A percentile compares a stretch with the other conserved stretches of the same genome.
Conservation (phyloP, 208 protist species). For the Trichomonas gallinae region DNA sequence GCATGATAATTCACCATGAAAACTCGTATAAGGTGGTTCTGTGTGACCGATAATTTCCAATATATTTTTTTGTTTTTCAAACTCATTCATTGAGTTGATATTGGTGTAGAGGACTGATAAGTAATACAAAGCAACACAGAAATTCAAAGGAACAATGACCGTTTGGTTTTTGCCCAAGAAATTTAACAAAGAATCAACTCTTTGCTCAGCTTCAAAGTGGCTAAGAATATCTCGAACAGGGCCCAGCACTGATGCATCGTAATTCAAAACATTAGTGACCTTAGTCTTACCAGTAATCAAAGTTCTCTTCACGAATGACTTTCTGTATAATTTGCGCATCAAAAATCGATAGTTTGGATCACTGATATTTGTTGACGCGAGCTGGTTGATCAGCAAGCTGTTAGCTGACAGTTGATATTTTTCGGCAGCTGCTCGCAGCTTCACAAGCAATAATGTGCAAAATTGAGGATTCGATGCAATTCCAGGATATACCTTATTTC, state of each 20-base stretch:
- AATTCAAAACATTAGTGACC: background rate
- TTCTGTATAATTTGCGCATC: too few species aligned
- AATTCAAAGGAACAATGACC: background rate
- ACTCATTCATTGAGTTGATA: background rate
- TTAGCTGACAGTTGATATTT: too few species aligned
- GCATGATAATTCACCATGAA: background rate
- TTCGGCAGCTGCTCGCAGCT: too few species aligned
- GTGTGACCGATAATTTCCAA: background rate
- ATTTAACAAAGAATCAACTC: background rate
- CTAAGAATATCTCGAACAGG: background rate
- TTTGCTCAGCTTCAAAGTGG: background rate
- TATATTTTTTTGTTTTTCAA: background rate
- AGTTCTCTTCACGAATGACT: too few species aligned
- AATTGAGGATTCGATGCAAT: too few species aligned
- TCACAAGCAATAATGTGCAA: too few species aligned
- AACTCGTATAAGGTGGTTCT: background rate
- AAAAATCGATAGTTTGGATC: too few species aligned
- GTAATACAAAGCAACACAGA: background rate
- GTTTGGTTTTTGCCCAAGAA: background rate
- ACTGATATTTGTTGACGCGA: too few species aligned
- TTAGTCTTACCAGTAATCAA: background rate
- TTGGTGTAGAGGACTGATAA: background rate
- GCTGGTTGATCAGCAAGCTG: too few species aligned
- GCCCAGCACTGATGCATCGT: background rate
- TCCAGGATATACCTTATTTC: too few species aligned